Evolutionary conservation across 768 basidiomycete genomes (phyloP).

Genomic region (Agrocybe praecox): DNA sequence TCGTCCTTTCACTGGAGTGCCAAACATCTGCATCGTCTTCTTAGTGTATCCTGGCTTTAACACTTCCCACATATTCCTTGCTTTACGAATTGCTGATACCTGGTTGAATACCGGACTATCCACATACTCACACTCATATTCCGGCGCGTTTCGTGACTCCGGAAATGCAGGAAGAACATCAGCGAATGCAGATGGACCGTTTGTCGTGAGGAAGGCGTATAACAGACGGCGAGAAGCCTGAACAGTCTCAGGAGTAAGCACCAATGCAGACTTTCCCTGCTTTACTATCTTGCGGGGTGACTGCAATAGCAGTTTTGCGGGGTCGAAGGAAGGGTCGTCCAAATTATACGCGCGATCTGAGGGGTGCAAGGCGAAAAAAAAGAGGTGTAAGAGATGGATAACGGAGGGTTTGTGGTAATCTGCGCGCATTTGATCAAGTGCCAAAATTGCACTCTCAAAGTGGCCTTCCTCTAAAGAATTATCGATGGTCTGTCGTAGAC

Average conservation of each 20-base stretch:
- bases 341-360: slow-evolving; percentile 26
- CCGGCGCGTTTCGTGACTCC: slow-evolving; percentile 17
- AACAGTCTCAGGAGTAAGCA: slow-evolving; percentile 47
- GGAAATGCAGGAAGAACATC: slow-evolving; percentile 57
- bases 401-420: slow-evolving; percentile 58
- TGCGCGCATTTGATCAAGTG: slow-evolving; percentile 64
- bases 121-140: slow-evolving; percentile 32
- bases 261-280: slow-evolving; percentile 36
- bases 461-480: slow-evolving; percentile 78
- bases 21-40: slow-evolving; percentile 27
- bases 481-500: slow-evolving; percentile 51
- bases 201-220: slow-evolving; percentile 57
- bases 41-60: slow-evolving; percentile 56
- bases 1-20: slow-evolving; percentile 32
- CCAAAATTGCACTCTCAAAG: slow-evolving; percentile 66
- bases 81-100: slow-evolving; percentile 52
- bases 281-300: slow-evolving; percentile 54
- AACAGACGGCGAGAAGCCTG: slow-evolving; percentile 55
- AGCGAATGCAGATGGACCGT: slow-evolving; percentile 53
- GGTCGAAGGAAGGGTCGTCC: slow-evolving; percentile 14
- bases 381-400: slow-evolving; percentile 64
- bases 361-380: slow-evolving; percentile 73
- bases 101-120: slow-evolving; percentile 63
- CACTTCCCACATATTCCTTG: slow-evolving; percentile 64
- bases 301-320: slow-evolving; percentile 28